phyloP scores from a whole-genome alignment of 805 yeast genomes.

The Yarrowia sp. region DNA sequence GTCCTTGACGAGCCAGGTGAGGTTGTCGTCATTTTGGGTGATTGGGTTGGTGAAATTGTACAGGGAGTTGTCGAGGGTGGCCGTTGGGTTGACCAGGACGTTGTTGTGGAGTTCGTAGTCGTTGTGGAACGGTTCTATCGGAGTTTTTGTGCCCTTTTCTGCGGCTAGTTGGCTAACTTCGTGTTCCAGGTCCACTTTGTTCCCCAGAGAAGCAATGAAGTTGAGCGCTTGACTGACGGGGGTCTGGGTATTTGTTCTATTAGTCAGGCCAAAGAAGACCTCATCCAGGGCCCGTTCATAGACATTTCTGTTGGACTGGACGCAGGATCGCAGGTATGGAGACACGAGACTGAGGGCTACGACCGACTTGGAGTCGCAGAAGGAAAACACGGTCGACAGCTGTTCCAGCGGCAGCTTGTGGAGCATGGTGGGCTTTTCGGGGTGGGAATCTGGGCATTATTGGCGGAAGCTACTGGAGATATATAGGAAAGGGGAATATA shows the following conservation, averaged over 20 bases:
- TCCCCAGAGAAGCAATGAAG: constrained; percentile 13
- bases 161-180: background rate
- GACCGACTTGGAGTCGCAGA: constrained; percentile 7
- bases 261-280: background rate
- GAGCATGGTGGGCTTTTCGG: background rate
- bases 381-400: constrained; percentile 8
- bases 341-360: constrained; percentile 6
- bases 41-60: constrained; percentile 32
- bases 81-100: constrained; percentile 18
- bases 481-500: constrained; percentile 1
- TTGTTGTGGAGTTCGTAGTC: constrained; percentile 18
- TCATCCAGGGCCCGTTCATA: background rate
- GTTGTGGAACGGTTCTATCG: constrained; percentile 22
- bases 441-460: background rate
- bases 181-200: background rate
- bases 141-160: background rate
- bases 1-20: constrained; percentile 25
- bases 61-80: constrained; percentile 13
- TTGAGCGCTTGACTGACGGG: constrained; percentile 8
- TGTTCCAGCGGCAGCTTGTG: constrained; percentile 23
- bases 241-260: too few species aligned
- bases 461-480: background rate
- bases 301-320: background rate
- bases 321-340: constrained; percentile 18
- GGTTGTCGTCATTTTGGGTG: background rate